Percentiles rank a stretch among this genome's conserved stretches.
Conservation (phyloP, 371 early-diverging fungal genomes). For the Mortierella sp. region DNA sequence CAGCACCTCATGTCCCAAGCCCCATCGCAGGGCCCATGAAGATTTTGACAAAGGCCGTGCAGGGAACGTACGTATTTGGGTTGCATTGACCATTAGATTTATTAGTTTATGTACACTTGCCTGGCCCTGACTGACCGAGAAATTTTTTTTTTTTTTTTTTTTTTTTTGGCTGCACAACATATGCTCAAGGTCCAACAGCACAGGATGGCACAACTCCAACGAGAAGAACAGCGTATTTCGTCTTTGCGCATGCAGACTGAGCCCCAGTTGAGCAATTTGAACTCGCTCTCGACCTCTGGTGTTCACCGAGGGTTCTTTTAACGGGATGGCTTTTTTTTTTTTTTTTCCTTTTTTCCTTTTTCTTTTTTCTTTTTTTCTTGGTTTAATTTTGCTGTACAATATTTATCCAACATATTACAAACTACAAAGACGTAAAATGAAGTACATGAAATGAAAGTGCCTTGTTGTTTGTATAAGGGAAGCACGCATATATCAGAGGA, state of each 20-base stretch:
- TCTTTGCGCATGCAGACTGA: conserved; percentile 33
- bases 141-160: no score
- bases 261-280: conserved; percentile 24
- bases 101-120: background rate
- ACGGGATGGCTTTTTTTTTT: background rate
- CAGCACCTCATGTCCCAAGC: conserved; percentile 22
- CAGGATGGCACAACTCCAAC: conserved; percentile 41
- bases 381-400: background rate
- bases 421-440: no score
- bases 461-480: no score
- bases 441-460: no score
- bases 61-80: conserved; percentile 46
- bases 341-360: background rate
- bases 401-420: background rate
- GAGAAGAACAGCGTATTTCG: conserved; percentile 45
- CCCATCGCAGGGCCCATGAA: conserved; percentile 50
- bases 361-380: background rate
- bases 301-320: conserved; percentile 41
- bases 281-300: conserved; percentile 31
- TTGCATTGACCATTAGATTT: background rate
- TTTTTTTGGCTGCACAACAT: conserved; percentile 41
- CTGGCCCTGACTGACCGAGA: background rate
- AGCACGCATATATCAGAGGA: no score
- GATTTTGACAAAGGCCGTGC: conserved; percentile 41
- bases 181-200: conserved; percentile 52